Evolutionary conservation across 2,329 filamentous ascomycete genomes (phyloP).

Genomic region (Fonsecaea multimorphosa): DNA sequence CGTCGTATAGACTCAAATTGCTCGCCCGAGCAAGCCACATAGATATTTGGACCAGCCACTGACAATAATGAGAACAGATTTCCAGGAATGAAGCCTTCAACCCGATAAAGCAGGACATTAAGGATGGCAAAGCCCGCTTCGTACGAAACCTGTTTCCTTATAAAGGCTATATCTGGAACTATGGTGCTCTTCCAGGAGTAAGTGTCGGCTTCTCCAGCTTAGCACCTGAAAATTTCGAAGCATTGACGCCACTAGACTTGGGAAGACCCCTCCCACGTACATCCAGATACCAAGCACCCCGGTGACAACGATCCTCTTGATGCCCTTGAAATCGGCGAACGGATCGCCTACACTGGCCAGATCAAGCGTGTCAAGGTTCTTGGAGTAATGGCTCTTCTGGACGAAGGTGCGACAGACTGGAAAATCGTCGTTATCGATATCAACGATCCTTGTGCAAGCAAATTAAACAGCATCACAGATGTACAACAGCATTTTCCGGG

Average conservation of each 20-base stretch:
- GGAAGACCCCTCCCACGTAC: constrained; percentile 87
- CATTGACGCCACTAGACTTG: constrained; percentile 64
- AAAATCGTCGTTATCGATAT: constrained; percentile 98
- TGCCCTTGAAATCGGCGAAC: constrained; percentile 98
- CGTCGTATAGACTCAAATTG: constrained; percentile 46
- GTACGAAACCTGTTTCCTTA: constrained; percentile 99
- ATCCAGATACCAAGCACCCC: constrained; percentile 99
- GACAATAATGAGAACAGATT: constrained; percentile 65
- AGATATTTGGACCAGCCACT: neutral
- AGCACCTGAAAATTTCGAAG: neutral
- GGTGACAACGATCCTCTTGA: constrained; percentile 99
- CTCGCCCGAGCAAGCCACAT: neutral
- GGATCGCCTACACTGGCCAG: constrained; percentile 95
- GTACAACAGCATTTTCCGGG: constrained; percentile 97
- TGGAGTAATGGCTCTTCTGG: constrained; percentile 97
- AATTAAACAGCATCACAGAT: constrained; percentile 98
- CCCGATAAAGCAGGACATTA: constrained; percentile 98
- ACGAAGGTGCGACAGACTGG: constrained; percentile 99
- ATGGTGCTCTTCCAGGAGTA: constrained; percentile 98
- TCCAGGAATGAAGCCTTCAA: constrained; percentile 97
- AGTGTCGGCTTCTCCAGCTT: constrained; percentile 41
- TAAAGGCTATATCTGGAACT: constrained; percentile 99
- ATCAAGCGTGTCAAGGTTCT: constrained; percentile 99
- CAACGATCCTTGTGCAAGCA: constrained; percentile 92
- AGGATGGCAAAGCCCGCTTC: constrained; percentile 99